These are phyloP conservation scores for Wallemia ichthyophaga DNA, from an alignment of 1,284 basidiomycete genomes.

Conservation along the genomic window DNA sequence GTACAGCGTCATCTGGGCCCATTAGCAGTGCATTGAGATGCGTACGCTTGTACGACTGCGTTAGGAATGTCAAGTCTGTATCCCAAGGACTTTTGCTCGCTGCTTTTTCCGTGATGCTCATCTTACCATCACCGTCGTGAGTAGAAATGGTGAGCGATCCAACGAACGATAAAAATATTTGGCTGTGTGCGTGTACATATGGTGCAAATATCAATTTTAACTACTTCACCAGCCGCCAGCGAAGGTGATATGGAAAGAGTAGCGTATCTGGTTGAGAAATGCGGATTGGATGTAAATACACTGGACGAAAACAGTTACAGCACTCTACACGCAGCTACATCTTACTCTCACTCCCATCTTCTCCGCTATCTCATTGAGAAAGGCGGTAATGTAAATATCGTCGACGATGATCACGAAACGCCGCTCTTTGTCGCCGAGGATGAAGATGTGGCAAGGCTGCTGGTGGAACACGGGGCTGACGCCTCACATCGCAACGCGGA, in stretches of 20 bases:
- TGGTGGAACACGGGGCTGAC: neutral
- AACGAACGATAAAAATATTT: neutral
- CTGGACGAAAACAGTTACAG: slow-evolving; percentile 10
- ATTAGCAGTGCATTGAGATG: neutral
- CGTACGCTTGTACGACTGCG: neutral
- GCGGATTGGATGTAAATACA: slow-evolving; percentile 1
- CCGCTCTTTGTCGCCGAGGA: neutral
- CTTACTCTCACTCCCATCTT: slow-evolving; percentile 10
- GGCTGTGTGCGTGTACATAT: neutral
- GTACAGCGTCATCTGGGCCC: neutral
- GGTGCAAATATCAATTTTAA: neutral
- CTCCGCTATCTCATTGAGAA: slow-evolving; percentile 10
- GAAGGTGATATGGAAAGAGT: neutral
- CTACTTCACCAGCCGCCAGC: neutral
- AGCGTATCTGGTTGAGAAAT: neutral
- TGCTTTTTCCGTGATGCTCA: neutral
- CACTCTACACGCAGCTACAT: slow-evolving; percentile 12
- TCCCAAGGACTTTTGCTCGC: neutral
- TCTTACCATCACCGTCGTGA: neutral
- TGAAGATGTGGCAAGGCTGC: neutral
- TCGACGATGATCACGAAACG: slow-evolving; percentile 11
- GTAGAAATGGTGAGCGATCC: neutral
- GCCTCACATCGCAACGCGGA: neutral
- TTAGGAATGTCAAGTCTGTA: neutral
- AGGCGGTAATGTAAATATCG: slow-evolving; percentile 13